These are phyloP conservation scores for Saccharum spontaneum DNA, from an alignment of 176 grass and related monocot genomes.

Conservation along the genomic window DNA sequence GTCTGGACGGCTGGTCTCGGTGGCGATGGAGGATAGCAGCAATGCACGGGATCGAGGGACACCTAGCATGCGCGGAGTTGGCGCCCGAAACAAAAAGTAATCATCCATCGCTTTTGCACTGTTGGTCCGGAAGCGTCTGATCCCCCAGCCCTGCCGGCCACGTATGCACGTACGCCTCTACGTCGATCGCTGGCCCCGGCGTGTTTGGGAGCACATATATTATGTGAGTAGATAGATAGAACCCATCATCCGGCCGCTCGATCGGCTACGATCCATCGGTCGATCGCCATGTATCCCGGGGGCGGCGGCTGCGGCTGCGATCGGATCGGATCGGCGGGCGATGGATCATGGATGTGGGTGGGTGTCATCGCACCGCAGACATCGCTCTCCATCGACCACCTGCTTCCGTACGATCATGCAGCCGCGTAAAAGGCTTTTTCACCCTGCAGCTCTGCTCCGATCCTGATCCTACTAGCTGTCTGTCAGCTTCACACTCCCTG, in stretches of 20 bases:
- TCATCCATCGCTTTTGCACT: neutral
- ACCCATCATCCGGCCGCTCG: neutral
- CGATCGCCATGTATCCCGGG: neutral
- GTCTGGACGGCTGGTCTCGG: neutral
- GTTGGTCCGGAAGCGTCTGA: neutral
- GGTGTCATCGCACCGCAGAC: neutral
- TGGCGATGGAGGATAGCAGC: neutral
- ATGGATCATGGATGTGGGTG: neutral
- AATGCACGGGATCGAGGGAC: neutral
- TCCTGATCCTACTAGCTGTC: neutral
- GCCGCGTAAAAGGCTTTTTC: neutral
- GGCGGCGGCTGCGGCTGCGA: neutral
- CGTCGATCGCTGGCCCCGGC: neutral
- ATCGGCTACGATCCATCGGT: neutral
- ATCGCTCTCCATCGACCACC: neutral
- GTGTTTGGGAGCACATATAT: slow-evolving; percentile 1
- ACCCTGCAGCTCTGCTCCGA: neutral
- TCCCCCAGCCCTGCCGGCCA: neutral
- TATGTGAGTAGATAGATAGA: neutral
- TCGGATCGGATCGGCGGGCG: neutral
- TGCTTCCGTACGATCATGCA: slow-evolving; percentile 1
- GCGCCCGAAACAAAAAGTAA: neutral
- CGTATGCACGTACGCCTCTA: neutral
- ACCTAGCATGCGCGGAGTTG: neutral
- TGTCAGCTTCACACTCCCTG: neutral